Conservation (phyloP, 2,329 filamentous ascomycete genomes). For the Calcarisporium arbuscula region DNA sequence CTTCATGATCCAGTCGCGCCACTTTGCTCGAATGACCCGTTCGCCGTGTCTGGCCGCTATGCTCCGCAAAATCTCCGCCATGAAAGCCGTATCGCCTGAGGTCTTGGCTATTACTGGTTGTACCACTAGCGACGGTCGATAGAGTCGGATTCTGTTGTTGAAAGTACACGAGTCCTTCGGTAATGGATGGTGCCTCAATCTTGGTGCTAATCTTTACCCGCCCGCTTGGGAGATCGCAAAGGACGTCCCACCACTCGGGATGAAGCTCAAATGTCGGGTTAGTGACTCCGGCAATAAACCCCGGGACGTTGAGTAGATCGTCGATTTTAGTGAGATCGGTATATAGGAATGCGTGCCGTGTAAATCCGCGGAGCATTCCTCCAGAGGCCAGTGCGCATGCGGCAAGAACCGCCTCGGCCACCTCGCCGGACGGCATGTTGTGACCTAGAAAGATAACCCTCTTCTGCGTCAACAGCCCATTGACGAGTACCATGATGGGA, state of each 20-base stretch:
- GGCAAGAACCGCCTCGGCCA: constrained; percentile 96
- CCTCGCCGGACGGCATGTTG: constrained; percentile 89
- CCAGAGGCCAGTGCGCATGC: constrained; percentile 91
- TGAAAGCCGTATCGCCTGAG: constrained; percentile 84
- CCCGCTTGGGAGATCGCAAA: constrained; percentile 88
- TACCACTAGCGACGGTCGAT: constrained; percentile 40
- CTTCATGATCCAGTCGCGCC: constrained; percentile 89
- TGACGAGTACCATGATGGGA: constrained; percentile 89
- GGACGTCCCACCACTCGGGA: constrained; percentile 95
- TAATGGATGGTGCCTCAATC: constrained; percentile 73
- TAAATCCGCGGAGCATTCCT: constrained; percentile 87
- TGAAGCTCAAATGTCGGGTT: constrained; percentile 95
- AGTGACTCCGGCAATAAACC: constrained; percentile 95
- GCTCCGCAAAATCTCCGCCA: constrained; percentile 76
- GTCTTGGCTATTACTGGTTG: constrained; percentile 46
- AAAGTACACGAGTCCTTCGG: constrained; percentile 82
- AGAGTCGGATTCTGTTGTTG: constrained; percentile 67
- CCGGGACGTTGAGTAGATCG: constrained; percentile 88
- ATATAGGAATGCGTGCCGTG: constrained; percentile 93
- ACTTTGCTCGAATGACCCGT: constrained; percentile 83
- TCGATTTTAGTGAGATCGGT: constrained; percentile 98
- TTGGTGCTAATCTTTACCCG: constrained; percentile 90
- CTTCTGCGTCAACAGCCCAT: constrained; percentile 93
- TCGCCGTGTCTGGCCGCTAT: constrained; percentile 85
- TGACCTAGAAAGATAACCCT: constrained; percentile 93